Percentiles rank a stretch among this genome's conserved stretches.
Conservation (phyloP, 2,329 filamentous ascomycete genomes). For the Phialocephala subalpina region DNA sequence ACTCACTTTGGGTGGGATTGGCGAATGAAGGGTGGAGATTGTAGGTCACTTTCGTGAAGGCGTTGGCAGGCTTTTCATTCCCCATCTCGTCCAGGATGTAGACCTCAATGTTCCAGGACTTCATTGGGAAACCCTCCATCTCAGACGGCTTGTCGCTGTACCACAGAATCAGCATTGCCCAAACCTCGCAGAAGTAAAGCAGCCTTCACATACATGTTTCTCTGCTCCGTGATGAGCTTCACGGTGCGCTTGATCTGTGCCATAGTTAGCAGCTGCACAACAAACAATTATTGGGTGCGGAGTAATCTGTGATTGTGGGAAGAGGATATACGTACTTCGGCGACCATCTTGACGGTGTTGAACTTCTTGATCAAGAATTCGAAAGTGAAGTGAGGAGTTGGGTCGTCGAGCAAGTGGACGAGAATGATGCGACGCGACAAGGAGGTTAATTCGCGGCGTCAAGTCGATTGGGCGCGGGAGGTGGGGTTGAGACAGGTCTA, state of each 20-base stretch:
- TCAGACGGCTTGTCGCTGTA: conserved; percentile 80
- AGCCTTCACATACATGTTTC: conserved; percentile 59
- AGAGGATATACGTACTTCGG: conserved; percentile 39
- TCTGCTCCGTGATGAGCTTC: conserved; percentile 93
- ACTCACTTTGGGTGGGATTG: conserved; percentile 83
- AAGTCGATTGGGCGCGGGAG: conserved; percentile 3
- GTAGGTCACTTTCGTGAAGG: conserved; percentile 94
- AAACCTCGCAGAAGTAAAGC: background rate
- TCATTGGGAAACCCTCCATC: conserved; percentile 89
- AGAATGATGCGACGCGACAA: conserved; percentile 23
- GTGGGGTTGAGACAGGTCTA: conserved; percentile 5
- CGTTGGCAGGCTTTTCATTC: conserved; percentile 80
- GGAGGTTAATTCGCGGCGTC: conserved; percentile 10
- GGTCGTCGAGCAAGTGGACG: conserved; percentile 17
- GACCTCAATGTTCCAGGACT: conserved; percentile 89
- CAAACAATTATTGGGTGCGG: background rate
- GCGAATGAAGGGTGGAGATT: conserved; percentile 94
- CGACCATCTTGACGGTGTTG: conserved; percentile 41
- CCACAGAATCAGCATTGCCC: conserved; percentile 19
- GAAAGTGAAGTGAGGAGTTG: conserved; percentile 4
- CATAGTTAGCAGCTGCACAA: conserved; percentile 24
- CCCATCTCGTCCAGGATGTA: conserved; percentile 86
- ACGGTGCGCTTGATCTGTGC: conserved; percentile 80
- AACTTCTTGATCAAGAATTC: conserved; percentile 6
- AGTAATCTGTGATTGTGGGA: background rate